phyloP scores from a whole-genome alignment of 2,329 filamentous ascomycete genomes.

The Lasiodiplodia citricola region DNA sequence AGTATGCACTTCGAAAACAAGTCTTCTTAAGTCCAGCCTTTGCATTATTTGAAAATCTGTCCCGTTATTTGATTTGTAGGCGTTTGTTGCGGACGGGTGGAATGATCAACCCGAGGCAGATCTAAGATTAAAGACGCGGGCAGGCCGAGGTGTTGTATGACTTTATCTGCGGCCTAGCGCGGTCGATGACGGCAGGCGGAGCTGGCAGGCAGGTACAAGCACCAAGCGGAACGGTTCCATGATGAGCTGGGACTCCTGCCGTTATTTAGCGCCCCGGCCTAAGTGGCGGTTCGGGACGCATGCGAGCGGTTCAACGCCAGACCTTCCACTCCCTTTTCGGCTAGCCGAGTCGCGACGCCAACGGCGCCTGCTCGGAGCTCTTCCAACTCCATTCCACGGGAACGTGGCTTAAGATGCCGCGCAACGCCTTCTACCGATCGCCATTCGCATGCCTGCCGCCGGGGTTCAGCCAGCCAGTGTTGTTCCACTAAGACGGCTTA shows the following conservation, averaged over 20 bases:
- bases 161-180: slow-evolving; percentile 6
- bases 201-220: background rate
- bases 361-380: background rate
- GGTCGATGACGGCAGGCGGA: background rate
- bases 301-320: background rate
- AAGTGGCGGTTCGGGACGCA: background rate
- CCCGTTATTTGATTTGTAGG: background rate
- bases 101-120: background rate
- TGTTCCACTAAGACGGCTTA: background rate
- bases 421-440: background rate
- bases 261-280: background rate
- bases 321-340: background rate
- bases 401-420: background rate
- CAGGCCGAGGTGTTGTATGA: background rate
- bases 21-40: no score
- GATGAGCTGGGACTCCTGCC: background rate
- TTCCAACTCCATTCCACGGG: background rate
- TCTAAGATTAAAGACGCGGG: background rate
- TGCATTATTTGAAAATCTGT: background rate
- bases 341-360: background rate
- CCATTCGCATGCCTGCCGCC: background rate
- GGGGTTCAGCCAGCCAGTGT: background rate
- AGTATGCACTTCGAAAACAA: background rate
- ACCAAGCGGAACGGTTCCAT: no score
- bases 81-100: slow-evolving; percentile 1